Conservation (phyloP, 192 early-diverging fungal genomes). For the Coemansia sp. region DNA sequence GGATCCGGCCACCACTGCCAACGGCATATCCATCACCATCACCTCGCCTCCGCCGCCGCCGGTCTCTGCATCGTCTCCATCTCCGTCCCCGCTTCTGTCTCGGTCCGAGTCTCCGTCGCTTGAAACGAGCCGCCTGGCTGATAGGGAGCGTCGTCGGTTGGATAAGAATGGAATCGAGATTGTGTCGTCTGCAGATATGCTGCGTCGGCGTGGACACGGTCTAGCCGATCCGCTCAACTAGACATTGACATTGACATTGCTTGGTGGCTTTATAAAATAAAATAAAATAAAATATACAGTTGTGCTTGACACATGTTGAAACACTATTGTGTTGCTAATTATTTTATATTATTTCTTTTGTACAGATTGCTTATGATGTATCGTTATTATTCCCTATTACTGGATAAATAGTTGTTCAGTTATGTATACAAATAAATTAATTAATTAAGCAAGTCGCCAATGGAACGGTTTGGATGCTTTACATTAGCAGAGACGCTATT, state of each 20-base stretch:
- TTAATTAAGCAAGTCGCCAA: neutral
- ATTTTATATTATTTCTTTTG: neutral
- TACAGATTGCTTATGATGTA: too few relatives aligned
- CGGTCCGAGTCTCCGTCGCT: neutral
- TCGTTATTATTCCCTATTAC: too few relatives aligned
- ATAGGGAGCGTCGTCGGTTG: conserved; percentile 9
- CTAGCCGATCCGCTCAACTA: conserved; percentile 42
- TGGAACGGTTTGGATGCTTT: neutral
- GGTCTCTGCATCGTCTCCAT: neutral
- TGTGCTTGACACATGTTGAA: neutral
- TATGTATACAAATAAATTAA: neutral
- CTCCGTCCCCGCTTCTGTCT: neutral
- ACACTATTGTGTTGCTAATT: neutral
- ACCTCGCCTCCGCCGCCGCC: conserved; percentile 2
- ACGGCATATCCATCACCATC: neutral
- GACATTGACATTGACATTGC: too few relatives aligned
- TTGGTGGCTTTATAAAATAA: neutral
- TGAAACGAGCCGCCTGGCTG: too few relatives aligned
- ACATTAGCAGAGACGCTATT: neutral
- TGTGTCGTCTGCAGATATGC: conserved; percentile 41
- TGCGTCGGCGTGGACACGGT: conserved; percentile 35
- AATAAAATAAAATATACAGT: neutral
- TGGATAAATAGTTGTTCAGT: too few relatives aligned
- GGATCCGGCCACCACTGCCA: too few relatives aligned
- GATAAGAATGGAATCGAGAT: conserved; percentile 38